A percentile compares a stretch with the other conserved stretches of the same genome.
These are phyloP conservation scores for Lactarius evosmus DNA, from an alignment of 768 basidiomycete genomes.

Conservation along the genomic window DNA sequence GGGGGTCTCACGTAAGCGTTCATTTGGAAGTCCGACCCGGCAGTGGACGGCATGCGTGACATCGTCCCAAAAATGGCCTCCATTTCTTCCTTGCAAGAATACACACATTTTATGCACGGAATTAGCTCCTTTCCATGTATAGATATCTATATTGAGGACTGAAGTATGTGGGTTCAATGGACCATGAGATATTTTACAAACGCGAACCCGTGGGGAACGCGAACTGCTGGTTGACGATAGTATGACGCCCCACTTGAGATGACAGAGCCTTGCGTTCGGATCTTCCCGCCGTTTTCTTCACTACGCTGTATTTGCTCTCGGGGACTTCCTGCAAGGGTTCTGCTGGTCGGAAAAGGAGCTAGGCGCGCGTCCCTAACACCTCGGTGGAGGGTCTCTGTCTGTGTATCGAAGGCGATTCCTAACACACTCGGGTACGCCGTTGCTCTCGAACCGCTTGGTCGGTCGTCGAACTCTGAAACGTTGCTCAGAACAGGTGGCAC, in stretches of 20 bases:
- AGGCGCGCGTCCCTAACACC: conserved; percentile 53
- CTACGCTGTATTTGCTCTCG: conserved; percentile 81
- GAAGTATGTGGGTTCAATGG: too few species aligned
- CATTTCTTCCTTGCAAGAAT: too few species aligned
- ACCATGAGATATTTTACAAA: too few species aligned
- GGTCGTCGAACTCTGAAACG: not conserved
- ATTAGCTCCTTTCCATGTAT: too few species aligned
- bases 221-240: too few species aligned
- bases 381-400: conserved; percentile 65
- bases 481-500: conserved; percentile 63
- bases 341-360: conserved; percentile 90
- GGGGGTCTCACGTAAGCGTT: too few species aligned
- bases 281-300: conserved; percentile 65
- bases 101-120: too few species aligned
- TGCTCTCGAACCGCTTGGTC: conserved; percentile 5
- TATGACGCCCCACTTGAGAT: conserved; percentile 78
- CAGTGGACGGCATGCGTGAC: too few species aligned
- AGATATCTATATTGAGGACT: too few species aligned
- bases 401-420: conserved; percentile 82
- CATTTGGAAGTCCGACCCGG: too few species aligned
- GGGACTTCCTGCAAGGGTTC: conserved; percentile 84
- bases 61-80: too few species aligned
- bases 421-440: conserved; percentile 67
- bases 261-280: conserved; percentile 63
- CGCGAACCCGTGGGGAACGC: too few species aligned